These are phyloP conservation scores for Vitis amurensis DNA, from an alignment of 164 flowering plant species.

Conservation along the genomic window DNA sequence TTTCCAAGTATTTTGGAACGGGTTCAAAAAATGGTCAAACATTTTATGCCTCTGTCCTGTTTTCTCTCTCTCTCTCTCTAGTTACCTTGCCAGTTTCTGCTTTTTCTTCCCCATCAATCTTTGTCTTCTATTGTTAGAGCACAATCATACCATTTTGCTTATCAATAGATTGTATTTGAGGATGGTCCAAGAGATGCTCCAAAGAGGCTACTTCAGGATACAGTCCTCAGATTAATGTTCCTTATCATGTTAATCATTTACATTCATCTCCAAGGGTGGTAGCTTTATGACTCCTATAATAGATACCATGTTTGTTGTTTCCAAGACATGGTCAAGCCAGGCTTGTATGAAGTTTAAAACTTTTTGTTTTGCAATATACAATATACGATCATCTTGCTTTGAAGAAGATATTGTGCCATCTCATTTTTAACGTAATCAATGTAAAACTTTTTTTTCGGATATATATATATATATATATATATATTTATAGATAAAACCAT, in stretches of 20 bases:
- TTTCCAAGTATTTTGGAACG: no score
- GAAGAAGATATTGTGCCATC: no score
- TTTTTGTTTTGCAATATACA: no score
- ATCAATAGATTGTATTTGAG: no score
- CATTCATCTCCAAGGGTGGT: constrained; percentile 9
- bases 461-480: no score
- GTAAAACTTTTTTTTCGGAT: no score
- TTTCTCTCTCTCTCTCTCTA: constrained; percentile 2
- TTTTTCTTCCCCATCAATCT: background rate
- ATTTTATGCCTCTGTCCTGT: no score
- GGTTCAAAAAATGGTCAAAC: no score
- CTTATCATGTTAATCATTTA: constrained; percentile 1
- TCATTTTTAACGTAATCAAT: no score
- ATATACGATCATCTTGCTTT: no score
- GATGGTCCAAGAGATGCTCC: background rate
- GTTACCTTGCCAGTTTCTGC: background rate
- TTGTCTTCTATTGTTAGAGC: background rate
- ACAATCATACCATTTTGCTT: no score
- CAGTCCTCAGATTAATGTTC: background rate
- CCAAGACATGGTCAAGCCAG: constrained; percentile 33
- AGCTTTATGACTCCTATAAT: constrained; percentile 19
- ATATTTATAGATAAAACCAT: background rate
- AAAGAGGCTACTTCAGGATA: background rate
- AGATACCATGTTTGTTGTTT: constrained; percentile 27
- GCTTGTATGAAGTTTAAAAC: constrained; percentile 14